Percentiles rank a stretch among this genome's conserved stretches.
These are phyloP conservation scores for Nitzschia sp. DNA, from an alignment of 108 stramenopile genomes.

Conservation along the genomic window DNA sequence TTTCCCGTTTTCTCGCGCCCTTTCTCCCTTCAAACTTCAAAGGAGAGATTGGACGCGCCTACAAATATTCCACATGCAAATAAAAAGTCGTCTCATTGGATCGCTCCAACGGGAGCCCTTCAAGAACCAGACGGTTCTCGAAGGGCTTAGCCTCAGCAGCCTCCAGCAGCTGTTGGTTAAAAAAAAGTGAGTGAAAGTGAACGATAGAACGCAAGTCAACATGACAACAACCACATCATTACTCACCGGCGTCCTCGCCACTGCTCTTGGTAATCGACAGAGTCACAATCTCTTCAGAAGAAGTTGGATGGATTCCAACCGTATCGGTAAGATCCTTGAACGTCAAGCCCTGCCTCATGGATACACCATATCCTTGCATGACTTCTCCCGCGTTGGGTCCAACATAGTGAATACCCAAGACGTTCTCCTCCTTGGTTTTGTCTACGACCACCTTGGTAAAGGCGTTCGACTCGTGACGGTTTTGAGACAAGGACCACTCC, in stretches of 20 bases:
- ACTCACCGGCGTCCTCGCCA: constrained; percentile 88
- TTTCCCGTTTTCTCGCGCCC: not conserved
- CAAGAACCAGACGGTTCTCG: constrained; percentile 41
- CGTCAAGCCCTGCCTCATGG: constrained; percentile 89
- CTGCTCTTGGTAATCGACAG: constrained; percentile 85
- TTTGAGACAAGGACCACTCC: constrained; percentile 89
- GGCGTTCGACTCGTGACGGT: constrained; percentile 59
- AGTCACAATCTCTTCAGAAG: constrained; percentile 90
- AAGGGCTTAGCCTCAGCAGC: constrained; percentile 99
- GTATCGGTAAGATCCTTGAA: constrained; percentile 80
- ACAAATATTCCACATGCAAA: constrained; percentile 11
- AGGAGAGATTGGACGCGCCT: not conserved
- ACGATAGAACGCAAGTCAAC: no score
- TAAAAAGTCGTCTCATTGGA: constrained; percentile 9
- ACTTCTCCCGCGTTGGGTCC: constrained; percentile 99
- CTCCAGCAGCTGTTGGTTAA: no score
- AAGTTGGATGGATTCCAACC: constrained; percentile 98
- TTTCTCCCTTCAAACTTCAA: not conserved
- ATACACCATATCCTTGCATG: constrained; percentile 91
- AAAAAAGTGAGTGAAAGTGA: no score
- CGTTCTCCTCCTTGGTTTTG: constrained; percentile 49
- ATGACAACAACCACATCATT: no score
- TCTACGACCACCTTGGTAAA: constrained; percentile 92
- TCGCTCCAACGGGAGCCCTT: constrained; percentile 39
- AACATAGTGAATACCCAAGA: constrained; percentile 95